A percentile compares a stretch with the other conserved stretches of the same genome.
phyloP scores from a whole-genome alignment of 768 basidiomycete species.

The Candolleomyces aberdarensis region DNA sequence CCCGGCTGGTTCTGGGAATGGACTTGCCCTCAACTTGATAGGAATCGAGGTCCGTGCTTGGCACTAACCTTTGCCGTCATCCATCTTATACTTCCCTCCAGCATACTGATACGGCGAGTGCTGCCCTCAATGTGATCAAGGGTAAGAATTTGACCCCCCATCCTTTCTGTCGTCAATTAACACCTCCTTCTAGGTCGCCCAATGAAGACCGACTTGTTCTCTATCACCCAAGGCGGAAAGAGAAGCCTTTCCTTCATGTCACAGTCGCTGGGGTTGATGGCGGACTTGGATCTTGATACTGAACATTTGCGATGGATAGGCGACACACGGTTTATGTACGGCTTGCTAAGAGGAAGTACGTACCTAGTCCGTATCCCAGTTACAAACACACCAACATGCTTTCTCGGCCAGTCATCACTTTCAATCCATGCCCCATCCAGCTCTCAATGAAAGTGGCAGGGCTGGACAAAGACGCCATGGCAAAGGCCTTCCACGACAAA shows the following conservation, averaged over 20 bases:
- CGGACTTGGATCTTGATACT: constrained; percentile 81
- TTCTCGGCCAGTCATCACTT: constrained; percentile 46
- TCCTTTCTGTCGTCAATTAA: background rate
- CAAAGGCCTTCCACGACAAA: constrained; percentile 37
- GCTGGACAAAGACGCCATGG: constrained; percentile 71
- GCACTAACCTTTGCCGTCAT: background rate
- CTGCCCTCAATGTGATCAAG: constrained; percentile 78
- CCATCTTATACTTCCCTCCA: constrained; percentile 19
- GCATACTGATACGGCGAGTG: constrained; percentile 72
- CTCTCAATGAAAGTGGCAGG: constrained; percentile 69
- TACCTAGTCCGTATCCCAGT: background rate
- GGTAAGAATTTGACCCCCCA: constrained; percentile 35
- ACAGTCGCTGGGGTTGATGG: constrained; percentile 80
- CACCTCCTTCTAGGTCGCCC: constrained; percentile 48
- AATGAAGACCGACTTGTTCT: constrained; percentile 76
- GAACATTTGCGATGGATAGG: constrained; percentile 89
- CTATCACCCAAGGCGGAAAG: constrained; percentile 65
- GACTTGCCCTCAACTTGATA: constrained; percentile 66
- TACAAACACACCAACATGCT: background rate
- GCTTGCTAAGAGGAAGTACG: constrained; percentile 68
- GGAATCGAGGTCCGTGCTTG: constrained; percentile 52
- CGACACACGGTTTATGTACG: constrained; percentile 70
- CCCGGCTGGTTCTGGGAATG: constrained; percentile 84
- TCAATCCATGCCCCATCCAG: constrained; percentile 65
- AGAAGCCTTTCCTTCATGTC: constrained; percentile 77